These are phyloP conservation scores for Giardia duodenalis DNA, from an alignment of 208 protist species.

Conservation along the genomic window DNA sequence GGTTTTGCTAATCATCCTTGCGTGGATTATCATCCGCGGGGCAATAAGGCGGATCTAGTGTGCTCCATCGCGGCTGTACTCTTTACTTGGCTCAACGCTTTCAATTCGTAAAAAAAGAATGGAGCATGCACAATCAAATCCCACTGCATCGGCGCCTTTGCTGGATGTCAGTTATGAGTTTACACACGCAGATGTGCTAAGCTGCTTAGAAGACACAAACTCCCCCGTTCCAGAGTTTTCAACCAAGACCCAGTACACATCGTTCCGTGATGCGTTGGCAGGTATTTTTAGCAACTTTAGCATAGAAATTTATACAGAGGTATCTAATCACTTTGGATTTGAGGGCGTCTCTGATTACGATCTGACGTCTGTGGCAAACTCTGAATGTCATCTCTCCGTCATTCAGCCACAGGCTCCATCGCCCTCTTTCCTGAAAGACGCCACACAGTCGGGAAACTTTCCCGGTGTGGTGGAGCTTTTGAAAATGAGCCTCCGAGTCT, in stretches of 20 bases:
- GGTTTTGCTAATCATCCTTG: not conserved
- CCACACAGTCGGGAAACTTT: too few relatives aligned
- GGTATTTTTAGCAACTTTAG: not conserved
- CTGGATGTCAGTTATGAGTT: too few relatives aligned
- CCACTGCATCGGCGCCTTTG: too few relatives aligned
- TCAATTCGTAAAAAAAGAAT: not conserved
- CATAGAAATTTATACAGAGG: not conserved
- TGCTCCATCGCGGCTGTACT: not conserved
- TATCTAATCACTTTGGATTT: not conserved
- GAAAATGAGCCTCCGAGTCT: not conserved
- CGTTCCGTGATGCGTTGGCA: not conserved
- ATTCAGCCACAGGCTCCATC: too few relatives aligned
- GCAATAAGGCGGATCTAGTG: not conserved
- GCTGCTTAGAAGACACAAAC: not conserved
- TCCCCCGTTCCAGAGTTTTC: not conserved
- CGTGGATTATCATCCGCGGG: not conserved
- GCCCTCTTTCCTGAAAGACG: too few relatives aligned
- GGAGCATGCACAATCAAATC: too few relatives aligned
- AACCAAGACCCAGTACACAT: not conserved
- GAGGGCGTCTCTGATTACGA: not conserved
- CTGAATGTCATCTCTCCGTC: not conserved
- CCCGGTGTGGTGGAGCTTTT: not conserved
- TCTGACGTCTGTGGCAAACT: not conserved
- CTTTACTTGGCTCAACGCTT: not conserved
- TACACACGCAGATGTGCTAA: not conserved